A percentile compares a stretch with the other conserved stretches of the same genome.
Evolutionary conservation across 352 stramenopile genomes (phyloP).

Genomic region (Pythium utonaiense): DNA sequence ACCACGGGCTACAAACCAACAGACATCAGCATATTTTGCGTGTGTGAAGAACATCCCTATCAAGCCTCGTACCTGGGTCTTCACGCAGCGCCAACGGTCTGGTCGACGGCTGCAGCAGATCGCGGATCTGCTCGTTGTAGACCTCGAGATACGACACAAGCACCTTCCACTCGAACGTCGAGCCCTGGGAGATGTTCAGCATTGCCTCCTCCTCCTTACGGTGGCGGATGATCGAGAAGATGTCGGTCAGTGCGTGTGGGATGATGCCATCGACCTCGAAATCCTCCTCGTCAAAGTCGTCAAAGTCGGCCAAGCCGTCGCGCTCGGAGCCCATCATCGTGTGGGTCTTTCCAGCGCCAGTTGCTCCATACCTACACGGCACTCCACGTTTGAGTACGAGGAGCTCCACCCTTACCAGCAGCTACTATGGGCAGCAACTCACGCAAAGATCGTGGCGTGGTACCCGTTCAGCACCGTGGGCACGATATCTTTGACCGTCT

Average conservation of each 20-base stretch:
- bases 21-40: neutral
- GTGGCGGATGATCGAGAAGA: constrained; percentile 64
- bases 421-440: constrained; percentile 11
- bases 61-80: constrained; percentile 31
- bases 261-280: constrained; percentile 81
- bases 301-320: constrained; percentile 42
- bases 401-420: too few relatives aligned
- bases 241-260: constrained; percentile 54
- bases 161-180: constrained; percentile 71
- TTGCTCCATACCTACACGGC: constrained; percentile 47
- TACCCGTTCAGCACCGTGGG: constrained; percentile 72
- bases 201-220: constrained; percentile 53
- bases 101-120: constrained; percentile 72
- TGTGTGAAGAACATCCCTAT: neutral
- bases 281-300: constrained; percentile 40
- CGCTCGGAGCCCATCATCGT: constrained; percentile 71
- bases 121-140: constrained; percentile 91
- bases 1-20: constrained; percentile 29
- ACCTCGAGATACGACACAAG: constrained; percentile 89
- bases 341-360: constrained; percentile 63
- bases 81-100: constrained; percentile 39
- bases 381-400: too few relatives aligned
- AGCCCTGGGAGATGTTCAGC: constrained; percentile 34
- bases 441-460: constrained; percentile 82
- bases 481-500: constrained; percentile 57